Base-by-base conservation (phyloP, 129 eudicot species). In the Flaveria sonorensis region DNA sequence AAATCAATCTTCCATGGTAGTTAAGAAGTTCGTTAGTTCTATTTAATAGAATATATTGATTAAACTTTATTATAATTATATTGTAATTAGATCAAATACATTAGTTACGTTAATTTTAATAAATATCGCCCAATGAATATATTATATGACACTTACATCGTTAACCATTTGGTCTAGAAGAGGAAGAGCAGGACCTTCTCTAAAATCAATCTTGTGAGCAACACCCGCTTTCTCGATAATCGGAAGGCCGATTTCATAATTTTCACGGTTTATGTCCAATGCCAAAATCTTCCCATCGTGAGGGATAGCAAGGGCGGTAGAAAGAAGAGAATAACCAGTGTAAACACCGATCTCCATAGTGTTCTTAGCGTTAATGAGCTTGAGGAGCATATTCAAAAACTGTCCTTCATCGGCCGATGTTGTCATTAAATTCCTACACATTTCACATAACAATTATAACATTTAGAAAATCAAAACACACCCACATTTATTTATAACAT, bases 321-420 rank as follows among this genome's bases (percentile, higher is more conserved):
- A 85, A 16, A 86, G 87, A 64, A 86, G 87, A 51, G 89, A 86
- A 51, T 86, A 83, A 55, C 89, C 89, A 0, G 89, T 86, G 74
- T 74, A 86, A 56, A 86, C 89, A 57, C 89, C 89, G 20, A 86
- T 86, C 66, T 83, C 87, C 87, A 83, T 83, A 0, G 85, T 83
- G 76, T 77, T 86, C 74, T 85, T 85, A 28, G 89, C 89, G 7
- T 86, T 86, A 24, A 86, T 86, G 9, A 86, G 82, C 53, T 86
- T 86, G 0, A 86, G 53, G 10, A 86, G 82, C 46, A 86, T 24
- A 70, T 77, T 86, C 61, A 86, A 48, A 68, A 86, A 86, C 11
- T 86, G 90, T 57, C 90, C 87, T 83, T 86, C 90, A 77, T 86
- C 90, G 0, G 90, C 90, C 10, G 90, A 86, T 1, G 88, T 86